These are phyloP conservation scores for Monosporascus sp. DNA, from an alignment of 2,329 filamentous ascomycete genomes.

Conservation along the genomic window DNA sequence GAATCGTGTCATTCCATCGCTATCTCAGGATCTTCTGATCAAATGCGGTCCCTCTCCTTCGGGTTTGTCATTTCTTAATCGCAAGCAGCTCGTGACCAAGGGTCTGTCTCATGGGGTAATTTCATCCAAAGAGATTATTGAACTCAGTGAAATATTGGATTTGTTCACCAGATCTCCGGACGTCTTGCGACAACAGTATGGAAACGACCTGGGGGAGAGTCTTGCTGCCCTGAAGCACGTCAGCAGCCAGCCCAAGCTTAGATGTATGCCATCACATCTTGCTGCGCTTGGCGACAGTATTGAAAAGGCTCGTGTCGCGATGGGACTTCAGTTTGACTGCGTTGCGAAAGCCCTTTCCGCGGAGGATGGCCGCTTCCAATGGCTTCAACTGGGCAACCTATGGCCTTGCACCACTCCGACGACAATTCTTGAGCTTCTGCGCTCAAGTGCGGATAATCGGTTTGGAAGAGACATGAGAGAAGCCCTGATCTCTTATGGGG, in stretches of 20 bases:
- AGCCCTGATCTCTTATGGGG: constrained; percentile 37
- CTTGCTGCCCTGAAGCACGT: constrained; percentile 7
- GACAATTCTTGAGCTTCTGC: constrained; percentile 42
- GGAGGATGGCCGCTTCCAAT: constrained; percentile 22
- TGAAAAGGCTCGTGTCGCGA: neutral
- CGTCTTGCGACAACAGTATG: constrained; percentile 34
- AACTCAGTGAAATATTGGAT: constrained; percentile 28
- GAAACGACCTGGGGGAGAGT: constrained; percentile 16
- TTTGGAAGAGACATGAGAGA: constrained; percentile 35
- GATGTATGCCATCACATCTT: neutral
- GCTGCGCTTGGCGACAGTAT: neutral
- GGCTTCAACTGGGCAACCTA: constrained; percentile 37
- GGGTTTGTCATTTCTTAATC: too few species aligned
- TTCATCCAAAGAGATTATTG: constrained; percentile 3
- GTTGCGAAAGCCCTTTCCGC: constrained; percentile 7
- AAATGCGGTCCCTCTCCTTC: too few species aligned
- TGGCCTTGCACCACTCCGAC: constrained; percentile 41
- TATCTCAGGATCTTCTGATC: constrained; percentile 3
- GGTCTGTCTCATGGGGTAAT: neutral
- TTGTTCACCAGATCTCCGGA: constrained; percentile 23
- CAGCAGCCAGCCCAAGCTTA: neutral
- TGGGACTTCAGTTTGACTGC: neutral
- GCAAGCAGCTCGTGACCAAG: neutral
- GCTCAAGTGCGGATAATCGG: constrained; percentile 20
- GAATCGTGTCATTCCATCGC: constrained; percentile 3